phyloP scores from a whole-genome alignment of 306 rosid genomes.

The Vigna reflexopilosa region DNA sequence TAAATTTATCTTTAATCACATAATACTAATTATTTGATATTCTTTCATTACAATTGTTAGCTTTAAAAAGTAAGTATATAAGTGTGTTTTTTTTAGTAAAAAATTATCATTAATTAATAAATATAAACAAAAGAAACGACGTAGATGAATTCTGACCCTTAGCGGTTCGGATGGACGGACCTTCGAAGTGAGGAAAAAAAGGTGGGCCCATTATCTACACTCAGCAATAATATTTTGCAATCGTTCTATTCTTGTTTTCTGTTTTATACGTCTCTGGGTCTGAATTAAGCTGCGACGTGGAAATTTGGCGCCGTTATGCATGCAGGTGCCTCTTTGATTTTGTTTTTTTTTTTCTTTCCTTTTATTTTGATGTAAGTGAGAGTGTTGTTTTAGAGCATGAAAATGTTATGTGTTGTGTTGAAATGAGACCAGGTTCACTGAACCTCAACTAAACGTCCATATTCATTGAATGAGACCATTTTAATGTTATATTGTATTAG shows the following conservation, averaged over 20 bases:
- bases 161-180: neutral
- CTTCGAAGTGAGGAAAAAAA: too few species aligned
- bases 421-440: slow-evolving; percentile 63
- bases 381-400: neutral
- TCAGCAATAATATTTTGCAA: neutral
- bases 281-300: slow-evolving; percentile 38
- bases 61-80: neutral
- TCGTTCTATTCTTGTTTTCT: neutral
- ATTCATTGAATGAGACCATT: slow-evolving; percentile 46
- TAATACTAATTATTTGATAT: too few species aligned
- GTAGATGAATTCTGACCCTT: too few species aligned
- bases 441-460: slow-evolving; percentile 44
- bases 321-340: neutral
- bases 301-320: slow-evolving; percentile 25
- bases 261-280: neutral
- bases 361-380: neutral
- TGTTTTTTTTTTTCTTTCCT: neutral
- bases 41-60: neutral
- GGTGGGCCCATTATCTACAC: neutral
- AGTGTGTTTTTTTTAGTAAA: neutral
- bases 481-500: neutral
- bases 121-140: neutral
- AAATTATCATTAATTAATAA: too few species aligned
- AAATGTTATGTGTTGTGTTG: neutral
- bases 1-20: too few species aligned